These are phyloP conservation scores for Venturia aucupariae DNA, from an alignment of 2,329 filamentous ascomycete species.

Conservation along the genomic window DNA sequence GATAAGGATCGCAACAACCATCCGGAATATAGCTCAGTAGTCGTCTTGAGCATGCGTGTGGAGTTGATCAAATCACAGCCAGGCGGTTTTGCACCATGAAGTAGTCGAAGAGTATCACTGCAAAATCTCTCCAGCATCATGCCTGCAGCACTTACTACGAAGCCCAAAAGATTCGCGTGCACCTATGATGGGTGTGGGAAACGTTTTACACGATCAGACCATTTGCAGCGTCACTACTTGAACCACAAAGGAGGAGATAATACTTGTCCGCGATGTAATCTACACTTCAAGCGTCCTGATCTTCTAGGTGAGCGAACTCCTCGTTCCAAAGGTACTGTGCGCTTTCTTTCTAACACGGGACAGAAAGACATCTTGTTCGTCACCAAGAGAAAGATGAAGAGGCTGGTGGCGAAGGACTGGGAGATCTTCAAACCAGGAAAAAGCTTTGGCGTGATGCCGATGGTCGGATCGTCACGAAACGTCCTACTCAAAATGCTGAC, in stretches of 20 bases:
- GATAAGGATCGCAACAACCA: neutral
- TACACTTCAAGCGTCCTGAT: conserved; percentile 53
- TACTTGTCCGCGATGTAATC: conserved; percentile 50
- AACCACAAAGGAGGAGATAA: conserved; percentile 45
- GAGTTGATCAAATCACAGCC: neutral
- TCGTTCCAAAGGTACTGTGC: conserved; percentile 16
- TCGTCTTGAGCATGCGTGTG: neutral
- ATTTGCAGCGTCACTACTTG: conserved; percentile 48
- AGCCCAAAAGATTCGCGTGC: conserved; percentile 31
- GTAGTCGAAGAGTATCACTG: neutral
- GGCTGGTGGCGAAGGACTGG: conserved; percentile 43
- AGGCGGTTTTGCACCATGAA: neutral
- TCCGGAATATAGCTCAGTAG: neutral
- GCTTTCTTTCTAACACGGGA: neutral
- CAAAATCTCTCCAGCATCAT: neutral
- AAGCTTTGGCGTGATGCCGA: conserved; percentile 47
- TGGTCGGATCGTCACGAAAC: conserved; percentile 43
- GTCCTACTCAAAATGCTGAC: conserved; percentile 20
- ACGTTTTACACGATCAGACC: conserved; percentile 48
- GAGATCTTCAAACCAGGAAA: conserved; percentile 46
- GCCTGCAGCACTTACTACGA: neutral
- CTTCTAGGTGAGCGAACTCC: conserved; percentile 39
- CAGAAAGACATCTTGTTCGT: conserved; percentile 49
- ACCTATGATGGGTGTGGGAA: conserved; percentile 40
- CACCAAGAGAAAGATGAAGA: conserved; percentile 47